Conservation (phyloP, 2,329 filamentous ascomycete genomes). For the Magnaporthiopsis incrustans region DNA sequence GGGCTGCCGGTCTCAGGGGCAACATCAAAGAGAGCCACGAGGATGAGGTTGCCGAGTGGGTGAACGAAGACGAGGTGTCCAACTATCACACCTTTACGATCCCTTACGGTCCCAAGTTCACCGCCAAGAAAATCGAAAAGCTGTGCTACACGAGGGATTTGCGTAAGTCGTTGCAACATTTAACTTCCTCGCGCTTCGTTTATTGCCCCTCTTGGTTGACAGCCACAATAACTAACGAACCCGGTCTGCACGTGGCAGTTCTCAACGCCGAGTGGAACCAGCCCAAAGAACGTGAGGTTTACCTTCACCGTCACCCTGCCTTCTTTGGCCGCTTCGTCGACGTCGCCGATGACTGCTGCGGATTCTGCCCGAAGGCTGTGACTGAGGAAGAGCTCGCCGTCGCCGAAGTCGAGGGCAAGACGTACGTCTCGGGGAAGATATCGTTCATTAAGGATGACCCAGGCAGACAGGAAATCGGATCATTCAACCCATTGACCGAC, state of each 20-base stretch:
- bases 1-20: constrained; percentile 37
- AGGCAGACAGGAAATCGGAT: constrained; percentile 62
- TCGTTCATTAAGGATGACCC: constrained; percentile 74
- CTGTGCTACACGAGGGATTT: constrained; percentile 75
- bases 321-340: constrained; percentile 74
- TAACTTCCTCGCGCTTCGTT: no score
- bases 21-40: constrained; percentile 73
- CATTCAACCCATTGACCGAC: constrained; percentile 73
- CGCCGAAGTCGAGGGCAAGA: constrained; percentile 63
- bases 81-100: constrained; percentile 73
- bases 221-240: constrained; percentile 4
- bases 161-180: constrained; percentile 21
- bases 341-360: constrained; percentile 75
- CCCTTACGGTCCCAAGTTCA: constrained; percentile 54
- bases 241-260: constrained; percentile 28
- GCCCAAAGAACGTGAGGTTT: constrained; percentile 62
- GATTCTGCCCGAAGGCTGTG: constrained; percentile 60
- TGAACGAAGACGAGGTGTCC: constrained; percentile 66
- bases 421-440: constrained; percentile 67
- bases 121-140: constrained; percentile 69
- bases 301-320: constrained; percentile 75
- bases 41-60: constrained; percentile 79
- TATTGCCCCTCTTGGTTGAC: no score
- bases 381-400: constrained; percentile 66
- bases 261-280: constrained; percentile 86